These are phyloP conservation scores for Chlorencoelia australis DNA, from an alignment of 2,329 filamentous ascomycete genomes.

Conservation along the genomic window DNA sequence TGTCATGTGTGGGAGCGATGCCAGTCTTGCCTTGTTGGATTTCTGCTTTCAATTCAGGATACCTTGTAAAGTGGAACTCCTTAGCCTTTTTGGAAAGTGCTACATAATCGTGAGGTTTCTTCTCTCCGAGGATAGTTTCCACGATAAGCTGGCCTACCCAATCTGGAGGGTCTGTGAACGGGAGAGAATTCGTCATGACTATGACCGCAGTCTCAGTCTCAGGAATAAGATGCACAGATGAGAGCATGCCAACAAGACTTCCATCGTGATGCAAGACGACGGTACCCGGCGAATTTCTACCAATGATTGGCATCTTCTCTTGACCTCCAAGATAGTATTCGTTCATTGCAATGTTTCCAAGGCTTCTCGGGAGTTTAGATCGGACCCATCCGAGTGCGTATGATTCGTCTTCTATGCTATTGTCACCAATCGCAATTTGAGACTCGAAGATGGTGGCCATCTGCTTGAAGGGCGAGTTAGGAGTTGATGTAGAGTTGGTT, in stretches of 20 bases:
- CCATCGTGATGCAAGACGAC: constrained; percentile 1
- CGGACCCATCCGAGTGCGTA: neutral
- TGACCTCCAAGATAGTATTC: neutral
- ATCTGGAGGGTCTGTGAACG: constrained; percentile 1
- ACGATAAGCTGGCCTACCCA: constrained; percentile 1
- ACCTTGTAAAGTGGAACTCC: neutral
- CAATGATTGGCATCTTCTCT: neutral
- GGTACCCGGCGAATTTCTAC: neutral
- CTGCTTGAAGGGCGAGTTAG: neutral
- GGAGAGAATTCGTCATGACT: constrained; percentile 1
- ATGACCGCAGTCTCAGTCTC: constrained; percentile 1
- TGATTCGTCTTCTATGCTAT: neutral
- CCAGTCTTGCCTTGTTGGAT: neutral
- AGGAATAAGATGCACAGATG: neutral
- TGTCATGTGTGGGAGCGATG: neutral
- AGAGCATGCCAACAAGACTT: neutral
- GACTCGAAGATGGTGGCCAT: neutral
- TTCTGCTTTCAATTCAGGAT: neutral
- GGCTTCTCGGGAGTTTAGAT: neutral
- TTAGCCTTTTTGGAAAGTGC: neutral
- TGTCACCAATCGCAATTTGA: neutral
- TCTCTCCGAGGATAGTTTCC: neutral
- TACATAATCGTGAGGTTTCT: neutral
- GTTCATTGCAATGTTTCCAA: neutral
- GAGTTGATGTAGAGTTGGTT: neutral